These are phyloP conservation scores for Yamadazyma atmosphaerica DNA, from an alignment of 1,139 yeast genomes.

Conservation along the genomic window DNA sequence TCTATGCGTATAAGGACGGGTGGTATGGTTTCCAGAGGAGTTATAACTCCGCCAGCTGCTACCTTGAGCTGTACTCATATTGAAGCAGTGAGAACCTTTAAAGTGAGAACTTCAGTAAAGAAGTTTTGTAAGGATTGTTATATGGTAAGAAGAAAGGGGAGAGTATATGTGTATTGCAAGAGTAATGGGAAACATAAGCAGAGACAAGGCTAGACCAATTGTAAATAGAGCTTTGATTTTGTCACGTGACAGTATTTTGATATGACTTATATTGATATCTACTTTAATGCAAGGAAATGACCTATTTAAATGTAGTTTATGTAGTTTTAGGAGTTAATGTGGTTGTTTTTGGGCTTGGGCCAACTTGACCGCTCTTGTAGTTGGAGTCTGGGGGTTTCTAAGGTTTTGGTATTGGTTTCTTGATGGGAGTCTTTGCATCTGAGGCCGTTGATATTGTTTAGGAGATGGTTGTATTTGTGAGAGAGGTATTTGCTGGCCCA, in stretches of 20 bases:
- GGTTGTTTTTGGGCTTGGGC: conserved; percentile 22
- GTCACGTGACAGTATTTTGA: background rate
- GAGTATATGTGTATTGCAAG: conserved; percentile 91
- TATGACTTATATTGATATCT: background rate
- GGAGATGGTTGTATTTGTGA: background rate
- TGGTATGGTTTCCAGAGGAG: background rate
- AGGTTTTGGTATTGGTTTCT: conserved; percentile 21
- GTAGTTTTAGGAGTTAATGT: background rate
- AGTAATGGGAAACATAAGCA: conserved; percentile 94
- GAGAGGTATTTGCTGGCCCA: background rate
- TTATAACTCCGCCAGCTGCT: background rate
- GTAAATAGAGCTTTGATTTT: background rate
- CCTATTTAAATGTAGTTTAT: no score
- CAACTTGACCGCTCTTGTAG: conserved; percentile 40
- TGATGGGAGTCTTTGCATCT: conserved; percentile 28
- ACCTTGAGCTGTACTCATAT: background rate
- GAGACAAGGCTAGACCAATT: conserved; percentile 64
- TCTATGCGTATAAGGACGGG: background rate
- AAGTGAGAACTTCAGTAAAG: conserved; percentile 75
- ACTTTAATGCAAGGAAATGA: conserved; percentile 1
- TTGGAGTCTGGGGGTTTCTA: conserved; percentile 30
- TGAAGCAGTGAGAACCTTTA: conserved; percentile 24
- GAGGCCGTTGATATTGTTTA: conserved; percentile 23
- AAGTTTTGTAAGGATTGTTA: conserved; percentile 92
- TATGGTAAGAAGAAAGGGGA: conserved; percentile 90